A percentile compares a stretch with the other conserved stretches of the same genome.
phyloP scores from a whole-genome alignment of 1,284 basidiomycete genomes.

The Cryptococcus hybrid region DNA sequence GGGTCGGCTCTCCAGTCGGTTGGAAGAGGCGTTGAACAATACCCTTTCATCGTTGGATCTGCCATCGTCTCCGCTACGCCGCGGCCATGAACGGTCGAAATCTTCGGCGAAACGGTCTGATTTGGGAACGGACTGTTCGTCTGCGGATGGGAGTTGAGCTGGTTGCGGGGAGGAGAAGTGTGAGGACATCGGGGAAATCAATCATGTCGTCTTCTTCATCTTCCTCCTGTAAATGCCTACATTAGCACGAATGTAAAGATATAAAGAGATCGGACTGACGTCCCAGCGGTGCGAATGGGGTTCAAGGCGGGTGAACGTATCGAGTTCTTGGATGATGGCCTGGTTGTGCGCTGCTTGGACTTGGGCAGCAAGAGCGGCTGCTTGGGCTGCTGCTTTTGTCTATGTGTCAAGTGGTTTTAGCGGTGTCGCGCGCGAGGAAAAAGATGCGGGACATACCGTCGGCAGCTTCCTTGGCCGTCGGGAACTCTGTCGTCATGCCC shows the following conservation, averaged over 20 bases:
- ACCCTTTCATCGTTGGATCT: slow-evolving; percentile 49
- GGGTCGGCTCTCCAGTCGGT: slow-evolving; percentile 43
- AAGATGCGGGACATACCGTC: slow-evolving; percentile 59
- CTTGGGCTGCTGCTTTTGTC: slow-evolving; percentile 34
- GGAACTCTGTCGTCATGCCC: slow-evolving; percentile 58
- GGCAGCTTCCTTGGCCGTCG: slow-evolving; percentile 87
- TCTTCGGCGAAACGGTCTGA: slow-evolving; percentile 61
- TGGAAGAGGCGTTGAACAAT: slow-evolving; percentile 87
- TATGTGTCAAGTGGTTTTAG: slow-evolving; percentile 4
- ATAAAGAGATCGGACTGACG: slow-evolving; percentile 56
- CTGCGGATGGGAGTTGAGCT: slow-evolving; percentile 1
- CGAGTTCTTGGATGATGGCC: slow-evolving; percentile 58
- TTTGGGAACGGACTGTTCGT: slow-evolving; percentile 39
- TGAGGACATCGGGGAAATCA: slow-evolving; percentile 87
- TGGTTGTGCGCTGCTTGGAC: slow-evolving; percentile 59
- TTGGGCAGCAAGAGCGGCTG: slow-evolving; percentile 38
- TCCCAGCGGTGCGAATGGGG: slow-evolving; percentile 95
- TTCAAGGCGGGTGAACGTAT: slow-evolving; percentile 88
- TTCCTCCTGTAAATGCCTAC: slow-evolving; percentile 66
- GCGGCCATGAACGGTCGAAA: slow-evolving; percentile 90
- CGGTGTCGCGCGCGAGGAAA: background rate
- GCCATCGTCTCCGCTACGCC: slow-evolving; percentile 25
- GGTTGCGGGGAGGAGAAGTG: background rate
- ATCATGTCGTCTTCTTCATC: slow-evolving; percentile 86
- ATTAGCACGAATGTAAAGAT: slow-evolving; percentile 2